Evolutionary conservation across 2,329 filamentous ascomycete species (phyloP), one percentile per base, ranked within the genome.

Genomic region (Fusarium sp.): DNA sequence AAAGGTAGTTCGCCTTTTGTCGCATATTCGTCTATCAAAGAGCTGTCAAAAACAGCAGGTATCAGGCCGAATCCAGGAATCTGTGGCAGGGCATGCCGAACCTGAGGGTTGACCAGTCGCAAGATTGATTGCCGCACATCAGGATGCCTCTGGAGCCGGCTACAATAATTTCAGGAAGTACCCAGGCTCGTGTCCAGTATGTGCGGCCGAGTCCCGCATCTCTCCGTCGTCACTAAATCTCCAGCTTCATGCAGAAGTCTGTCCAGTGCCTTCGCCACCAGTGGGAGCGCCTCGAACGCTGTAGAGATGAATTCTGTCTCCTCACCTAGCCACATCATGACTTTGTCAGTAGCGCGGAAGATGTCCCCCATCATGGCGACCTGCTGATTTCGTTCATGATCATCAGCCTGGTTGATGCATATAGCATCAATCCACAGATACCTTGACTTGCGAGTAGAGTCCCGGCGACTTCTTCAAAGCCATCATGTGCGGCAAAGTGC

Each of bases 161-260:
- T 2, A 37, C 39, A 6, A 51, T 18, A 10, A 51, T 37, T 2
- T 51, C 48, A 4, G 30, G 31, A n/a, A 51, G 21, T 11, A 39
- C 16, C 48, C 48, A 51, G 10, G 21, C 48, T 19, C 48, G 12
- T 37, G 16, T 51, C 48, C 48, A 39, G 12, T 51, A 39, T 2
- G 16, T 25, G 3, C 21, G 31, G 4, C n/a, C 6, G 16, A 16
- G 14, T 39, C 28, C 13, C 3, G 6, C 5, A 1, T 5, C 4
- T 12, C 4, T 1, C 7, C 31, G 2, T n/a, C 18, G 2, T 1
- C 8, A 11, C 2, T 2, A 19, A 12, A 3, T 39, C 12, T 1
- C 30, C 8, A 16, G 16, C 7, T 7, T 11, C 21, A 2, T 37
- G 7, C 16, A 37, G 4, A 2, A 50, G 5, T 7, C 1, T 26